Percentiles rank a stretch among this genome's conserved stretches.
Conservation (phyloP, 441 rosid species). For the Flueggea neowawraea region DNA sequence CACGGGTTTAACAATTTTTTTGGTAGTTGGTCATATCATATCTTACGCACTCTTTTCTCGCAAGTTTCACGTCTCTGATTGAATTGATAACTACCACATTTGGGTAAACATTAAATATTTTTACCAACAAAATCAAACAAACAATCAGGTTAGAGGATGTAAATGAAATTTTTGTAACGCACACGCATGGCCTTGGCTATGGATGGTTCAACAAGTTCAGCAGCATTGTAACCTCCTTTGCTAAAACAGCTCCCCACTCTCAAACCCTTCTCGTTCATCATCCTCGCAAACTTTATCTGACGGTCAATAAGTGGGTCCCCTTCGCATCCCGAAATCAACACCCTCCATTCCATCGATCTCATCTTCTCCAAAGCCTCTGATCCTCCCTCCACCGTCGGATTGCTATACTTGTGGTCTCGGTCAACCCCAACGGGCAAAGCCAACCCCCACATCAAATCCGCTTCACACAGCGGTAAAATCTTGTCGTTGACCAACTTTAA, state of each 20-base stretch:
- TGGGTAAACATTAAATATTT: too few species aligned
- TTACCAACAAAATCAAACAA: too few species aligned
- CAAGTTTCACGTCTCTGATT: too few species aligned
- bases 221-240: slow-evolving; percentile 34
- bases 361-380: slow-evolving; percentile 18
- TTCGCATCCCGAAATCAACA: slow-evolving; percentile 26
- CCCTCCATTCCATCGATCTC: slow-evolving; percentile 29
- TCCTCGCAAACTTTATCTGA: slow-evolving; percentile 28
- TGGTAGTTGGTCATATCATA: too few species aligned
- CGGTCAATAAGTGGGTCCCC: slow-evolving; percentile 44
- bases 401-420: slow-evolving; percentile 54
- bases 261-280: slow-evolving; percentile 32
- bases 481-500: slow-evolving; percentile 19
- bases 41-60: too few species aligned
- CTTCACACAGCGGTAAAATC: slow-evolving; percentile 13
- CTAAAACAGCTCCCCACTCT: slow-evolving; percentile 18
- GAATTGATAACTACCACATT: too few species aligned
- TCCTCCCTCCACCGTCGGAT: slow-evolving; percentile 35
- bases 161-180: not conserved
- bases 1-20: too few species aligned
- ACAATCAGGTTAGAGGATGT: too few species aligned
- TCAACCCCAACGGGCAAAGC: slow-evolving; percentile 37
- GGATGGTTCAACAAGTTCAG: slow-evolving; percentile 17
- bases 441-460: slow-evolving; percentile 42
- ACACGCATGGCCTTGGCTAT: slow-evolving; percentile 9